Evolutionary conservation across 108 stramenopile genomes (phyloP).

Genomic region (Pseudonitzschia multistriata): DNA sequence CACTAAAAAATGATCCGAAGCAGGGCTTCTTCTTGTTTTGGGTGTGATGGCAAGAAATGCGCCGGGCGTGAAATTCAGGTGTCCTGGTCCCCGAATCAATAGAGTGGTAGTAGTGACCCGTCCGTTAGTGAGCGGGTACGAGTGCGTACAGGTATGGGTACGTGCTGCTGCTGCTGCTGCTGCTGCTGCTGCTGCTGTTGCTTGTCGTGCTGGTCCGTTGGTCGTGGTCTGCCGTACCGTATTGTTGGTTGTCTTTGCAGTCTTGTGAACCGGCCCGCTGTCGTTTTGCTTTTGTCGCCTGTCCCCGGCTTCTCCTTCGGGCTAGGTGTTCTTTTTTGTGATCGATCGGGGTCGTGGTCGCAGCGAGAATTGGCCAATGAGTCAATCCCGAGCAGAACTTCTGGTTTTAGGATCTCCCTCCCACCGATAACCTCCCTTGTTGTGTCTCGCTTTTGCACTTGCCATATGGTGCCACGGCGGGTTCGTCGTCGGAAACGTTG

Average conservation of each 20-base stretch:
- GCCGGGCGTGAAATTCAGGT: too few relatives aligned
- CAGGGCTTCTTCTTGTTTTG: too few relatives aligned
- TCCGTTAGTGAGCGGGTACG: not conserved
- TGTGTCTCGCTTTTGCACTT: not conserved
- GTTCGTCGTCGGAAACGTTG: too few relatives aligned
- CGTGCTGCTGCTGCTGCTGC: too few relatives aligned
- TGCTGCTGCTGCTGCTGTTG: too few relatives aligned
- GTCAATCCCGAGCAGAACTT: not conserved
- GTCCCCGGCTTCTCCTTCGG: too few relatives aligned
- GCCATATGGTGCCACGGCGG: too few relatives aligned
- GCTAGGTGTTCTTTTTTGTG: too few relatives aligned
- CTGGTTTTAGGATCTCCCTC: not conserved
- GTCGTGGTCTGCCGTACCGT: not conserved
- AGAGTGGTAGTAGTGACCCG: not conserved
- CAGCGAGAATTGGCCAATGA: not conserved
- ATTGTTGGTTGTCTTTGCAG: not conserved
- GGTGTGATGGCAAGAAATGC: too few relatives aligned
- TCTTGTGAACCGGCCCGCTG: not conserved
- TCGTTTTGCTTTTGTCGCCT: too few relatives aligned
- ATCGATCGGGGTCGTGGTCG: not conserved
- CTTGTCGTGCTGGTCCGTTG: not conserved
- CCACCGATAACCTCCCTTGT: not conserved
- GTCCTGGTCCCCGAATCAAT: too few relatives aligned
- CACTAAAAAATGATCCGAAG: too few relatives aligned
- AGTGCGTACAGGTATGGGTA: not conserved